These are phyloP conservation scores for Penicillium turbatum DNA, from an alignment of 495 filamentous ascomycete genomes.

Conservation along the genomic window DNA sequence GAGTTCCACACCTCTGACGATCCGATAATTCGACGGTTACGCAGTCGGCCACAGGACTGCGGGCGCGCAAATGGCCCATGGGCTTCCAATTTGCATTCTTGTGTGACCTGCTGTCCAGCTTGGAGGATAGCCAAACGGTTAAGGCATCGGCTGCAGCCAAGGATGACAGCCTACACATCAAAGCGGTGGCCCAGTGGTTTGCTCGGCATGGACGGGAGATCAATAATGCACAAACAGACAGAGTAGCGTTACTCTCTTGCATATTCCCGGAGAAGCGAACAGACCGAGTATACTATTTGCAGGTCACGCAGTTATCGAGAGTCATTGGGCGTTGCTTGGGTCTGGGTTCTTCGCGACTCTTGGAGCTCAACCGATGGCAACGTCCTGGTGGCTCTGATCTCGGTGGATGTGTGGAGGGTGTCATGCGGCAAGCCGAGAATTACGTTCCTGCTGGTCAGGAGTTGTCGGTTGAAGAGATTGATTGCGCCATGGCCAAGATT, in stretches of 20 bases:
- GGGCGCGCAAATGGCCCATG: constrained; percentile 35
- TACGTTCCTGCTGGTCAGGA: constrained; percentile 29
- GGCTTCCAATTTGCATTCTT: constrained; percentile 57
- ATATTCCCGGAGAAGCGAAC: constrained; percentile 69
- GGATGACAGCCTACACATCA: constrained; percentile 31
- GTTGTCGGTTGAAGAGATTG: constrained; percentile 74
- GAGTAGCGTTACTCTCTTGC: constrained; percentile 61
- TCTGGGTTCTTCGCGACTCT: constrained; percentile 54
- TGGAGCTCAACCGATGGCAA: constrained; percentile 59
- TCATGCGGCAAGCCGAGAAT: constrained; percentile 61
- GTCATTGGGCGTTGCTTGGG: constrained; percentile 60
- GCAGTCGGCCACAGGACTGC: neutral
- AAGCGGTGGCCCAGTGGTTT: constrained; percentile 58
- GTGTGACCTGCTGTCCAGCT: constrained; percentile 56
- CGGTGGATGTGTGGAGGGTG: constrained; percentile 61
- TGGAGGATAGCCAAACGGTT: constrained; percentile 44
- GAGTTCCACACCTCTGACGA: neutral
- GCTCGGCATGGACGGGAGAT: constrained; percentile 48
- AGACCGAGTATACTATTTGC: constrained; percentile 70
- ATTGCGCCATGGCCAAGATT: constrained; percentile 55
- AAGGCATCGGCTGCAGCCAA: constrained; percentile 34
- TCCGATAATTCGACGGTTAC: neutral
- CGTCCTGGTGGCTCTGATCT: constrained; percentile 59
- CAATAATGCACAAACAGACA: constrained; percentile 47
- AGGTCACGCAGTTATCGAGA: constrained; percentile 54